Percentiles rank a stretch among this genome's conserved stretches.
These are phyloP conservation scores for Venturia pyrina DNA, from an alignment of 2,329 filamentous ascomycete genomes.

Conservation along the genomic window DNA sequence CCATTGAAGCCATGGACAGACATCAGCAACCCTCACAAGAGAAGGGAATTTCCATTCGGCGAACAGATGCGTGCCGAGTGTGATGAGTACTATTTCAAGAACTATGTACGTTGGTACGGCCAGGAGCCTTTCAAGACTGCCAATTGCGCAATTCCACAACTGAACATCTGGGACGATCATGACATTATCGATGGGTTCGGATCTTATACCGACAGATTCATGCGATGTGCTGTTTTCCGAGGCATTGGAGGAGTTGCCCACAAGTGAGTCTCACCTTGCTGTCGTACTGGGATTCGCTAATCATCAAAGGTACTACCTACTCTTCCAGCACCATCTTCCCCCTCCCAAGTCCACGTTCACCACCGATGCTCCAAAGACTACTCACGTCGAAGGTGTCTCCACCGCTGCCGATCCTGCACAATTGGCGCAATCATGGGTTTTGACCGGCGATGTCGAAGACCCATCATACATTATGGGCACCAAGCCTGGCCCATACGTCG, in stretches of 20 bases:
- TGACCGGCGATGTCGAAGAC: slow-evolving; percentile 47
- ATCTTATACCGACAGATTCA: slow-evolving; percentile 57
- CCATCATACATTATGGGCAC: slow-evolving; percentile 68
- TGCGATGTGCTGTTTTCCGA: slow-evolving; percentile 54
- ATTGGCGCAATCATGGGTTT: slow-evolving; percentile 63
- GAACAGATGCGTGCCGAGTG: slow-evolving; percentile 52
- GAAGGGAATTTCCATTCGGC: slow-evolving; percentile 51
- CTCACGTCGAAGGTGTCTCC: slow-evolving; percentile 37
- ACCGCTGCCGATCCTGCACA: slow-evolving; percentile 57
- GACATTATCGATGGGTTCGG: slow-evolving; percentile 61
- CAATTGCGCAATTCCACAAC: slow-evolving; percentile 52
- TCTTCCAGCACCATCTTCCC: slow-evolving; percentile 68
- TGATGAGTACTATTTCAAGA: slow-evolving; percentile 52
- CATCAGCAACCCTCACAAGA: slow-evolving; percentile 50
- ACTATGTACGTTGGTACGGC: slow-evolving; percentile 58
- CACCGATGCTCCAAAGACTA: slow-evolving; percentile 54
- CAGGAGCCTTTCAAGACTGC: slow-evolving; percentile 51
- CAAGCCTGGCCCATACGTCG: slow-evolving; percentile 59
- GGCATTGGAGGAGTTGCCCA: slow-evolving; percentile 51
- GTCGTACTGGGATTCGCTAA: background rate
- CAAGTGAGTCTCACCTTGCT: slow-evolving; percentile 20
- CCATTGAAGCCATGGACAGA: slow-evolving; percentile 60
- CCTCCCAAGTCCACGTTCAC: slow-evolving; percentile 82
- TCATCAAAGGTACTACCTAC: slow-evolving; percentile 47
- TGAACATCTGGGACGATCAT: slow-evolving; percentile 57